Conservation (phyloP, 768 basidiomycete species). For the Lentinula detonsa region DNA sequence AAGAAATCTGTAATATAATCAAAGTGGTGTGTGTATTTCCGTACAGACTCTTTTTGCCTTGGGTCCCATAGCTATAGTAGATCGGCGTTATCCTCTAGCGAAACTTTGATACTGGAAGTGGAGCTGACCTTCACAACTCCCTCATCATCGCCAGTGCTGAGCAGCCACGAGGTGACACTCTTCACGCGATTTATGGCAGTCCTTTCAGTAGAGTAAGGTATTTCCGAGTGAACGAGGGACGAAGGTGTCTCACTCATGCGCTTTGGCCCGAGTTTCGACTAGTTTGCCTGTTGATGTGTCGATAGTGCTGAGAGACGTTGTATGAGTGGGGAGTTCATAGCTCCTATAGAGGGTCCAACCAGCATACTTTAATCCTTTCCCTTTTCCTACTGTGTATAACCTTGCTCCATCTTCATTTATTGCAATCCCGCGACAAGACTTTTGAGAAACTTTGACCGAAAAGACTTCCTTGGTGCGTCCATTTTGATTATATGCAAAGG, state of each 20-base stretch:
- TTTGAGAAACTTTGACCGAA: conserved; percentile 68
- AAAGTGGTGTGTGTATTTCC: conserved; percentile 80
- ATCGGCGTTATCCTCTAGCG: neutral
- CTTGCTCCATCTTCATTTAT: conserved; percentile 61
- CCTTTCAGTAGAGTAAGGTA: conserved; percentile 34
- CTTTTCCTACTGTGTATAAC: conserved; percentile 79
- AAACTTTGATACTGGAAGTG: neutral
- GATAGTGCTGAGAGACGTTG: conserved; percentile 41
- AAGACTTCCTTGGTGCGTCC: conserved; percentile 54
- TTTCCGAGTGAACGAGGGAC: conserved; percentile 10
- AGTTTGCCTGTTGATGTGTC: conserved; percentile 56
- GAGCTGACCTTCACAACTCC: conserved; percentile 79
- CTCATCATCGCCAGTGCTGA: conserved; percentile 90
- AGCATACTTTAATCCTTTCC: conserved; percentile 71
- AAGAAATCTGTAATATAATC: conserved; percentile 94
- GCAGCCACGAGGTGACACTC: conserved; percentile 58
- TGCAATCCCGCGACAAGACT: conserved; percentile 73
- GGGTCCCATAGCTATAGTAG: conserved; percentile 83
- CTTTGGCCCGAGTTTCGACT: conserved; percentile 39
- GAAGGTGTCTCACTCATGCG: conserved; percentile 58
- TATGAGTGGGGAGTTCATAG: neutral
- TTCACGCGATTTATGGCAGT: conserved; percentile 85
- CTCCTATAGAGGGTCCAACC: no score
- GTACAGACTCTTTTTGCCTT: conserved; percentile 54
- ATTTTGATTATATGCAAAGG: conserved; percentile 72